Evolutionary conservation across 257 asterid species (phyloP), one percentile per base, ranked within the genome.

Genomic region (Eucommia ulmoides): DNA sequence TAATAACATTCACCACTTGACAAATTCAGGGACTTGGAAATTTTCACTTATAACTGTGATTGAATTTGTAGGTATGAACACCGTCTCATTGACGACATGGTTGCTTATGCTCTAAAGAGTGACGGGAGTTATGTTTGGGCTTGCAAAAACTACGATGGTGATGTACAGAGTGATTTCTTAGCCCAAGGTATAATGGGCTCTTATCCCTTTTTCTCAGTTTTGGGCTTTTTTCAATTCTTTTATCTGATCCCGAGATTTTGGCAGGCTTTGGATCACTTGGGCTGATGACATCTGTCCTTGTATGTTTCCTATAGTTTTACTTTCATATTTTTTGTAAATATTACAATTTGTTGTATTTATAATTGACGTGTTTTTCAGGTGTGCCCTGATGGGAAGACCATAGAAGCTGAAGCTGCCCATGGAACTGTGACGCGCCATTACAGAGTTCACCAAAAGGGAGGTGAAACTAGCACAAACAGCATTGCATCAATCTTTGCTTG

Each of bases 41-140:
- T n/a, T n/a, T n/a, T n/a, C n/a, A n/a, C n/a, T n/a, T n/a, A n/a
- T n/a, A n/a, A n/a, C n/a, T n/a, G n/a, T 29, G 20, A 53, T 62
- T 4, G 7, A 22, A 56, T 51, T 23, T 22, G 16, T 60, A 91
- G 98, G 98, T 91, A 91, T 18, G 97, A 91, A 71, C 99, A 91
- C 71, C 97, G 95, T 55, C 97, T 91, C 47, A 91, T 91, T 41
- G 99, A 91, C 67, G 99, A 91, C 68, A 91, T 91, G 97, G 99
- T 91, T 77, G 99, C 97, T 20, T 86, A 86, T 65, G 97, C 99
- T 63, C 74, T 91, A 9, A 91, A 91, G 88, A 91, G 96, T 19
- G 97, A 91, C n/a, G 99, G 99, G 57, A 97, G 78, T 53, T 86
- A 91, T 51, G 97, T 91, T 19, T 91, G 99, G 99, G 99, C 99